Conservation (phyloP, 1,284 basidiomycete genomes). For the Bjerkandera adusta region DNA sequence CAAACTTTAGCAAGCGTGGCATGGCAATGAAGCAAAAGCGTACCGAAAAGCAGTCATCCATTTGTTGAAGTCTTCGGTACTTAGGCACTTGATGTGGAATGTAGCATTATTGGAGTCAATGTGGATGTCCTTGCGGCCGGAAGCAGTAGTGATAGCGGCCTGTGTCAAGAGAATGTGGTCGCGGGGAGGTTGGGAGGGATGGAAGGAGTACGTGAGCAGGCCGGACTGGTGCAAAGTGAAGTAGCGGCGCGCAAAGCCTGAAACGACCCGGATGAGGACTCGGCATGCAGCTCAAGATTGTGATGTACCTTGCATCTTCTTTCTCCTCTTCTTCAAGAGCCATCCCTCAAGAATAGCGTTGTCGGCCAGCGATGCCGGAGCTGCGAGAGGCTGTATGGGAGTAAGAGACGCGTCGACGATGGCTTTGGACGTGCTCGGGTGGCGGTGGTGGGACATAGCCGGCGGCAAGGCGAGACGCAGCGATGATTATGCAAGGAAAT, state of each 20-base stretch:
- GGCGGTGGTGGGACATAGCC: not conserved
- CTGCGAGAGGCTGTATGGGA: constrained; percentile 11
- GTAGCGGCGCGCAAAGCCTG: constrained; percentile 83
- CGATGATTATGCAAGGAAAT: too few relatives aligned
- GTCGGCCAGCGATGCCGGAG: constrained; percentile 1
- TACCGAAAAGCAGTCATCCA: constrained; percentile 78
- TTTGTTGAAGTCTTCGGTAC: constrained; percentile 62
- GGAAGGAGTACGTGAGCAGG: constrained; percentile 72
- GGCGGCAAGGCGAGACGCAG: too few relatives aligned
- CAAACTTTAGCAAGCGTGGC: not conserved
- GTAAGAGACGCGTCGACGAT: constrained; percentile 2
- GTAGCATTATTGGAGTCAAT: constrained; percentile 75
- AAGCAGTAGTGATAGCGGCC: constrained; percentile 71
- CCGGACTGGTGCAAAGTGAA: constrained; percentile 68
- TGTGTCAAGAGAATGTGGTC: constrained; percentile 67
- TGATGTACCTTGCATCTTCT: constrained; percentile 76
- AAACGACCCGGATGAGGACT: not conserved
- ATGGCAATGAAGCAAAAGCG: not conserved
- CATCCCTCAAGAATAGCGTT: constrained; percentile 62
- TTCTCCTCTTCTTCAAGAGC: constrained; percentile 79
- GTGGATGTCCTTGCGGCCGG: constrained; percentile 71
- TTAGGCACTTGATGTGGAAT: constrained; percentile 78
- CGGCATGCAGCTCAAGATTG: not conserved
- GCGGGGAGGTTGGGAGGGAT: constrained; percentile 65
- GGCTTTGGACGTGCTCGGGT: not conserved